Percentiles rank a stretch among this genome's conserved stretches.
Evolutionary conservation across 139 green algal genomes (phyloP).

Genomic region (Pseudopediastrum boryanum): DNA sequence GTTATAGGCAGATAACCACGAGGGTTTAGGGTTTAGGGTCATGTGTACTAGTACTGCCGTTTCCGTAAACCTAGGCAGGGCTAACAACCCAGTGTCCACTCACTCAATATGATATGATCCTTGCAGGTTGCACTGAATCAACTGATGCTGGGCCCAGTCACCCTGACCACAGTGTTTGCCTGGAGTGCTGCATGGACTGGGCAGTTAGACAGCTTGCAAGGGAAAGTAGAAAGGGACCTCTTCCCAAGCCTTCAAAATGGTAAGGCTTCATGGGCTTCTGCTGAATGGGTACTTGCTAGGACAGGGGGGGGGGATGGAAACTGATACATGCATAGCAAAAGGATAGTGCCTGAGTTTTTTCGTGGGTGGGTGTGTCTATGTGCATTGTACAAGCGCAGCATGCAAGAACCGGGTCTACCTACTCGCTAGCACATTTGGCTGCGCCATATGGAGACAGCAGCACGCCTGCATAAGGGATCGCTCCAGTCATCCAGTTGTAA

Average conservation of each 20-base stretch:
- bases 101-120: background rate
- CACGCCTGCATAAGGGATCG: too few species aligned
- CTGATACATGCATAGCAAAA: too few species aligned
- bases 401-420: too few species aligned
- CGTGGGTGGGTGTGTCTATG: too few species aligned
- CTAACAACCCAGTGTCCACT: background rate
- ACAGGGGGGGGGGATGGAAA: background rate
- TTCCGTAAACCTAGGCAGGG: background rate
- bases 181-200: slow-evolving; percentile 73
- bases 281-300: background rate
- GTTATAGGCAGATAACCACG: background rate
- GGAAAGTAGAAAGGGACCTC: slow-evolving; percentile 74
- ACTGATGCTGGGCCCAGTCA: slow-evolving; percentile 70
- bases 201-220: slow-evolving; percentile 43
- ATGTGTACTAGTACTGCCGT: background rate
- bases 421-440: too few species aligned
- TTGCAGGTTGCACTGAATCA: slow-evolving; percentile 74
- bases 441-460: too few species aligned
- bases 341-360: too few species aligned
- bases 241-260: slow-evolving; percentile 51
- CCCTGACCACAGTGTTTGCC: slow-evolving; percentile 69
- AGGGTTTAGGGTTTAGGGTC: background rate
- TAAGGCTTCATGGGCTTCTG: slow-evolving; percentile 16
- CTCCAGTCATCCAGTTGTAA: too few species aligned
- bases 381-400: too few species aligned